Percentiles rank a stretch among this genome's conserved stretches.
These are phyloP conservation scores for Pseudocercospora cruenta DNA, from an alignment of 2,329 filamentous ascomycete species.

Conservation along the genomic window DNA sequence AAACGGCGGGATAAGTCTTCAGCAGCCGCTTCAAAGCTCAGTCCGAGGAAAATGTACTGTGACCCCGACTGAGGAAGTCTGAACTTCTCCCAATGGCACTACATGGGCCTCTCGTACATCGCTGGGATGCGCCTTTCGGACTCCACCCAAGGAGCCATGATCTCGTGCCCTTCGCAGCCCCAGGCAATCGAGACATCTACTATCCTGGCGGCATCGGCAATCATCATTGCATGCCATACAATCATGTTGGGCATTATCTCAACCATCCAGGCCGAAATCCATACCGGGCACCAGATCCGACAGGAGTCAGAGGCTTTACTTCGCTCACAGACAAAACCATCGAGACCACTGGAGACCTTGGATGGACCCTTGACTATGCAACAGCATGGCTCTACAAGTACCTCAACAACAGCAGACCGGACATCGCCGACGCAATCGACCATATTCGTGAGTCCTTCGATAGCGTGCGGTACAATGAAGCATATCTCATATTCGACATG, in stretches of 20 bases:
- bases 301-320: slow-evolving; percentile 13
- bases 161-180: slow-evolving; percentile 23
- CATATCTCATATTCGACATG: slow-evolving; percentile 42
- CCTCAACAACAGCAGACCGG: slow-evolving; percentile 33
- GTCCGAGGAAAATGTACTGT: neutral
- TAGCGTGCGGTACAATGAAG: slow-evolving; percentile 26
- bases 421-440: slow-evolving; percentile 35
- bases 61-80: neutral
- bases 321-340: slow-evolving; percentile 29
- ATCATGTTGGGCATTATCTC: neutral
- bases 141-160: slow-evolving; percentile 10
- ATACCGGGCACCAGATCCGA: slow-evolving; percentile 9
- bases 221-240: neutral
- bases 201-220: slow-evolving; percentile 13
- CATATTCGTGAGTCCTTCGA: slow-evolving; percentile 20
- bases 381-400: slow-evolving; percentile 45
- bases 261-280: slow-evolving; percentile 4
- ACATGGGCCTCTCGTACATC: neutral
- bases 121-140: neutral
- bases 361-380: slow-evolving; percentile 48
- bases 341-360: slow-evolving; percentile 36
- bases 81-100: neutral
- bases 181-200: slow-evolving; percentile 24
- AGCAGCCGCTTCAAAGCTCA: neutral
- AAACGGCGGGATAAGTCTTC: neutral